phyloP scores from a whole-genome alignment of 176 grass and related monocot genomes.

The Oryza meyeriana region DNA sequence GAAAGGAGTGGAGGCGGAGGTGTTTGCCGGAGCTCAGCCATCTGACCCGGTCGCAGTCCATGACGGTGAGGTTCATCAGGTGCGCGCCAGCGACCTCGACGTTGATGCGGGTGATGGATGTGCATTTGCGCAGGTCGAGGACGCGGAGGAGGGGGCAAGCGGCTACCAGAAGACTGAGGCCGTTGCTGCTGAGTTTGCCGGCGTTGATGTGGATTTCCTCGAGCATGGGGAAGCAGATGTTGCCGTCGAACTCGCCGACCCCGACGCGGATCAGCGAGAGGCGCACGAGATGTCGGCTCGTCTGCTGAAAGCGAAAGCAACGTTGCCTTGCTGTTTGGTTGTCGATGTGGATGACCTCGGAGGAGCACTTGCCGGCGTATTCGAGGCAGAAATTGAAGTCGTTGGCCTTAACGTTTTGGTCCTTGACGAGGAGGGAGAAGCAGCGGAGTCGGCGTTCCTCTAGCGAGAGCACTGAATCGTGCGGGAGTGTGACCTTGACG shows the following conservation, averaged over 20 bases:
- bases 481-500: neutral
- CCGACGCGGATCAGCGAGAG: slow-evolving; percentile 5
- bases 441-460: slow-evolving; percentile 26
- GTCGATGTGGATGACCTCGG: slow-evolving; percentile 29
- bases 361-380: slow-evolving; percentile 42
- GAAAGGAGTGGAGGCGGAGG: slow-evolving; percentile 25
- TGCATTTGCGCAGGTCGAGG: slow-evolving; percentile 37
- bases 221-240: neutral
- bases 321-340: neutral
- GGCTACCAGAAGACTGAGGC: slow-evolving; percentile 18
- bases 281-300: slow-evolving; percentile 19
- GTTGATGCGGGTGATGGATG: slow-evolving; percentile 23
- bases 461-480: neutral
- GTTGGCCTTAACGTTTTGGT: neutral
- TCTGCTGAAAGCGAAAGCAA: neutral
- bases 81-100: neutral
- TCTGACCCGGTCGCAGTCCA: slow-evolving; percentile 25
- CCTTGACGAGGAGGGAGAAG: slow-evolving; percentile 27
- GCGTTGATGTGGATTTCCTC: slow-evolving; percentile 26
- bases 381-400: slow-evolving; percentile 35
- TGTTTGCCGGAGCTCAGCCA: neutral
- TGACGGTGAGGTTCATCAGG: slow-evolving; percentile 48
- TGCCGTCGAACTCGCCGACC: no score
- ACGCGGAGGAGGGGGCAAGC: slow-evolving; percentile 40
- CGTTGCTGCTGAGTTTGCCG: neutral